A percentile compares a stretch with the other conserved stretches of the same genome.
These are phyloP conservation scores for Globisporangium cystogenes DNA, from an alignment of 352 stramenopile genomes.

Conservation along the genomic window DNA sequence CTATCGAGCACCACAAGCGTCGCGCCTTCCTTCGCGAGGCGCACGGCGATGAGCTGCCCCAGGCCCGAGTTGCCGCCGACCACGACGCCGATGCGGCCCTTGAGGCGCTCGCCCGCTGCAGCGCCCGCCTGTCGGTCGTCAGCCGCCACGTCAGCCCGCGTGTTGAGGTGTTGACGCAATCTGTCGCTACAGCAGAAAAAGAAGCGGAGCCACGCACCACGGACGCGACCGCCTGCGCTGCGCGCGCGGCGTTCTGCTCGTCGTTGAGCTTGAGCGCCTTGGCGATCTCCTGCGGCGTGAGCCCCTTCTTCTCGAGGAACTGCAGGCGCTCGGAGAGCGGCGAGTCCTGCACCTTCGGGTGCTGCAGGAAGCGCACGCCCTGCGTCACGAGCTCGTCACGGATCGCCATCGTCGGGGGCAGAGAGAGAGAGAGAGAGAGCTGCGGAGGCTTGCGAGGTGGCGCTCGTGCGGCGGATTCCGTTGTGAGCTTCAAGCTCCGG, in stretches of 20 bases:
- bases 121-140: conserved; percentile 35
- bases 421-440: too few relatives aligned
- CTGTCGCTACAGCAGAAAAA: background rate
- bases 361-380: conserved; percentile 73
- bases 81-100: conserved; percentile 50
- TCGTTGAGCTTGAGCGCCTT: conserved; percentile 61
- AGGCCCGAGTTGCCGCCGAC: conserved; percentile 54
- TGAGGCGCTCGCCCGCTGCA: conserved; percentile 45
- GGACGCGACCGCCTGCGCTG: conserved; percentile 50
- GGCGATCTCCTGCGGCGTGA: conserved; percentile 64
- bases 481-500: background rate
- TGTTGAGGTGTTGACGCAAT: background rate
- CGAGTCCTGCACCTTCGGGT: conserved; percentile 72
- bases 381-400: conserved; percentile 61
- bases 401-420: conserved; percentile 17
- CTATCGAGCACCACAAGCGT: conserved; percentile 45
- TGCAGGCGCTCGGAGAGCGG: conserved; percentile 61
- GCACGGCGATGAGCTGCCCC: conserved; percentile 55
- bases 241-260: conserved; percentile 42
- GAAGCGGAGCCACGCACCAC: conserved; percentile 31
- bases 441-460: background rate
- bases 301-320: conserved; percentile 76
- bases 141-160: background rate
- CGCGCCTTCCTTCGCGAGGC: conserved; percentile 55
- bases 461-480: background rate